These are phyloP conservation scores for Lomentospora prolificans DNA, from an alignment of 2,329 filamentous ascomycete genomes.

Conservation along the genomic window DNA sequence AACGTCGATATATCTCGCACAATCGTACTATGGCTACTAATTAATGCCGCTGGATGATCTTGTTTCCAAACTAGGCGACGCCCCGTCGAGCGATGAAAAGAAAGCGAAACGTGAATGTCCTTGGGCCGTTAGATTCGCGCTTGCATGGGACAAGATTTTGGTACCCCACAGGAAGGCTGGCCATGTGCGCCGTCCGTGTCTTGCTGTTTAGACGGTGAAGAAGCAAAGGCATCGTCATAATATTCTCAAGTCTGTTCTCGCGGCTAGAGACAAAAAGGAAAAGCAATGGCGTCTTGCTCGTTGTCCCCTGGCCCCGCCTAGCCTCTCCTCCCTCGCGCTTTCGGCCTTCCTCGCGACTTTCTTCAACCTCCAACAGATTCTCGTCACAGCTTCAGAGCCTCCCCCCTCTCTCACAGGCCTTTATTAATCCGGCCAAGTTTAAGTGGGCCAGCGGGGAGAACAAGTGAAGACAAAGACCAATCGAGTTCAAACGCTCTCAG, in stretches of 20 bases:
- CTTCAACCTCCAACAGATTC: neutral
- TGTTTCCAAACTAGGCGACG: no score
- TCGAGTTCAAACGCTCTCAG: no score
- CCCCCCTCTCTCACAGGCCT: no score
- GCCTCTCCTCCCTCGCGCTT: no score
- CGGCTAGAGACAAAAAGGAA: neutral
- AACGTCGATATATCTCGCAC: no score
- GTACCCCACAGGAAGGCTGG: neutral
- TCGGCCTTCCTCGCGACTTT: neutral
- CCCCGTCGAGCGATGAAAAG: no score
- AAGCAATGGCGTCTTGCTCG: neutral
- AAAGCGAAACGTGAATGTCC: no score
- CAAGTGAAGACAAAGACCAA: neutral
- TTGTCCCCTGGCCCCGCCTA: neutral
- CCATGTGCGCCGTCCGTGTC: neutral
- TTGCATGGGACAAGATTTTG: no score
- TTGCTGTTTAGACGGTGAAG: neutral
- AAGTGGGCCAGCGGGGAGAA: neutral
- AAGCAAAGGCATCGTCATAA: neutral
- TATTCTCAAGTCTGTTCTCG: neutral
- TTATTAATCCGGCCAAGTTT: neutral
- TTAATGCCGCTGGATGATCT: no score
- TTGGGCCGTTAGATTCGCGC: no score
- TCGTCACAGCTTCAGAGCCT: no score
- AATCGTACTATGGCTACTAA: no score